Conservation (phyloP, 2,329 filamentous ascomycete genomes). For the Monilinia aucupariae region DNA sequence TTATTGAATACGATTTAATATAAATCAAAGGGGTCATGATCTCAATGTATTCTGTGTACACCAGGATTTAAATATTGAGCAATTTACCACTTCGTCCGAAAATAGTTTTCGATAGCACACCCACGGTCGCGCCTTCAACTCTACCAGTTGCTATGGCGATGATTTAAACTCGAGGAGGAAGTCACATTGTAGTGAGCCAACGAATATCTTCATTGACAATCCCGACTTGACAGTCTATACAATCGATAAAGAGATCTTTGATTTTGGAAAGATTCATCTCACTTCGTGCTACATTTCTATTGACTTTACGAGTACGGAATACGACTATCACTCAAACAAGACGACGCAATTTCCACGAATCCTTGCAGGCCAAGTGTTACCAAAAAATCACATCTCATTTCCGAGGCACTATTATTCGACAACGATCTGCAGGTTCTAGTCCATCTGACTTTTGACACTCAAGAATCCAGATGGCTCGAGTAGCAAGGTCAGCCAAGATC, state of each 20-base stretch:
- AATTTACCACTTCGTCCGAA: background rate
- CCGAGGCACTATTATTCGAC: conserved; percentile 11
- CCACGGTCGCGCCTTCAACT: background rate
- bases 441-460: background rate
- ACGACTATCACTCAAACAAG: conserved; percentile 9
- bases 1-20: background rate
- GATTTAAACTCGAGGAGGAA: conserved; percentile 8
- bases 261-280: conserved; percentile 14
- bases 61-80: background rate
- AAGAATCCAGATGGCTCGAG: conserved; percentile 30
- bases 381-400: conserved; percentile 18
- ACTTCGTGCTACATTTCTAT: conserved; percentile 17
- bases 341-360: conserved; percentile 13
- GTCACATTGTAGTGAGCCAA: conserved; percentile 7
- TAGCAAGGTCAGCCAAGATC: conserved; percentile 33
- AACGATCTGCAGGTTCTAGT: conserved; percentile 14
- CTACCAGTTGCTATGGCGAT: conserved; percentile 10
- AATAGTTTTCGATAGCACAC: background rate
- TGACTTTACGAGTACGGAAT: conserved; percentile 9
- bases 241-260: conserved; percentile 2
- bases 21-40: background rate
- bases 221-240: background rate
- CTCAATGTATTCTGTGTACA: background rate
- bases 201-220: conserved; percentile 6
- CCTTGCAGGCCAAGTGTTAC: conserved; percentile 5